These are phyloP conservation scores for Tephrocybe rancida DNA, from an alignment of 768 basidiomycete species.

Conservation along the genomic window DNA sequence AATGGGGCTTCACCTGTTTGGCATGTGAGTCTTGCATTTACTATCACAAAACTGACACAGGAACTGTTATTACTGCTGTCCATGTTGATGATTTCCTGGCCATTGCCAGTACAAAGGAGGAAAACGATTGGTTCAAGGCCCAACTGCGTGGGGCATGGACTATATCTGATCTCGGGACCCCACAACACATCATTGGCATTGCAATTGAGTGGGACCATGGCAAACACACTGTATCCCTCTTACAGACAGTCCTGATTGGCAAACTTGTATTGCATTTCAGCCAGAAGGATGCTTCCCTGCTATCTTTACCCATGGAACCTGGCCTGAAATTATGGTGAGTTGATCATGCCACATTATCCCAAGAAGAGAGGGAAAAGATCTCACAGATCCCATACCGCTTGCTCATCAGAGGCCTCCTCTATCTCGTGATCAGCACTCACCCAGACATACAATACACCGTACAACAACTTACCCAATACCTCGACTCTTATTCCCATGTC, in stretches of 20 bases:
- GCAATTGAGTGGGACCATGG: slow-evolving; percentile 28
- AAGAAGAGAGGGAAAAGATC: neutral
- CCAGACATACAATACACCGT: slow-evolving; percentile 29
- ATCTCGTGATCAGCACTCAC: slow-evolving; percentile 19
- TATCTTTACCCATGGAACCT: slow-evolving; percentile 17
- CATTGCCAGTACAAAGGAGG: too few relatives aligned
- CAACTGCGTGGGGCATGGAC: slow-evolving; percentile 27
- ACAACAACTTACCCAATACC: slow-evolving; percentile 26
- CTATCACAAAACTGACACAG: slow-evolving; percentile 3
- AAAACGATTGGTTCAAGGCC: slow-evolving; percentile 22
- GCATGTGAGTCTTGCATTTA: slow-evolving; percentile 32
- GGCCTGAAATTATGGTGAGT: slow-evolving; percentile 13
- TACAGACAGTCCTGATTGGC: slow-evolving; percentile 16
- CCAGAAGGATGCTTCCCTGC: slow-evolving; percentile 12
- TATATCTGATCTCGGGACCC: too few relatives aligned
- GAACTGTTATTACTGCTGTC: too few relatives aligned
- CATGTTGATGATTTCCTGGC: too few relatives aligned
- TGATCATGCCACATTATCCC: neutral
- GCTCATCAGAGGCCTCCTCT: slow-evolving; percentile 19
- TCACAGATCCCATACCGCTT: neutral
- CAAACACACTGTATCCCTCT: slow-evolving; percentile 16
- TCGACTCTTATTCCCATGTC: too few relatives aligned
- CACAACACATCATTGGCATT: slow-evolving; percentile 36
- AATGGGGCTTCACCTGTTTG: slow-evolving; percentile 25
- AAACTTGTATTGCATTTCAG: slow-evolving; percentile 17